Base-by-base conservation (phyloP, 108 stramenopile genomes). In the Seminavis robusta region DNA sequence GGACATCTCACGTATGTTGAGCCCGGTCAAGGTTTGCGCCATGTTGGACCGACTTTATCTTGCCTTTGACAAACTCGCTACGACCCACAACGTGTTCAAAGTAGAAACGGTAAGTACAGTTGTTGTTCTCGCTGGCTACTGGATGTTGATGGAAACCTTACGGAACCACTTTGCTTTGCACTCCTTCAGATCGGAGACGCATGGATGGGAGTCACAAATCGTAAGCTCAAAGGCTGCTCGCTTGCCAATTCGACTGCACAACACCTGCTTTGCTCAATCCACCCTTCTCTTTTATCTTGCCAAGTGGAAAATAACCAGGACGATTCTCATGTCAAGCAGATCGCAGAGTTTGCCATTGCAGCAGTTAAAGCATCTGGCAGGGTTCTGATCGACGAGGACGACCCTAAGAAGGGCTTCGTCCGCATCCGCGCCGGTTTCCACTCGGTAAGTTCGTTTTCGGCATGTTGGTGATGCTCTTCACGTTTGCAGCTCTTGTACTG, bases 121-220 rank as follows among this genome's bases (percentile, higher is more conserved):
- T n/a, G n/a, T n/a, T n/a, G n/a, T n/a, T n/a, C n/a, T n/a, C n/a
- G n/a, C n/a, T n/a, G n/a, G n/a, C n/a, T n/a, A n/a, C n/a, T n/a
- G n/a, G n/a, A n/a, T n/a, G n/a, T n/a, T n/a, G n/a, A n/a, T n/a
- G n/a, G n/a, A n/a, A n/a, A n/a, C n/a, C n/a, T n/a, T n/a, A n/a
- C n/a, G n/a, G n/a, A n/a, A n/a, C n/a, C n/a, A n/a, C n/a, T n/a
- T n/a, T n/a, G n/a, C n/a, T n/a, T n/a, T n/a, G n/a, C n/a, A n/a
- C n/a, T n/a, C n/a, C n/a, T n/a, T n/a, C n/a, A n/a, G n/a, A 81
- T 88, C 41, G 86, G 86, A n/a, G 80, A 83, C 42, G 73, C 77
- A 1, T 83, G 74, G 33, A 67, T 87, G 65, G 11, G 36, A 11
- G 36, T 37, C 36, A 13, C 36, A 37, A 9, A 11, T 9, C 9